These are phyloP conservation scores for Daucus carota DNA, from an alignment of 129 eudicot genomes.

Conservation along the genomic window DNA sequence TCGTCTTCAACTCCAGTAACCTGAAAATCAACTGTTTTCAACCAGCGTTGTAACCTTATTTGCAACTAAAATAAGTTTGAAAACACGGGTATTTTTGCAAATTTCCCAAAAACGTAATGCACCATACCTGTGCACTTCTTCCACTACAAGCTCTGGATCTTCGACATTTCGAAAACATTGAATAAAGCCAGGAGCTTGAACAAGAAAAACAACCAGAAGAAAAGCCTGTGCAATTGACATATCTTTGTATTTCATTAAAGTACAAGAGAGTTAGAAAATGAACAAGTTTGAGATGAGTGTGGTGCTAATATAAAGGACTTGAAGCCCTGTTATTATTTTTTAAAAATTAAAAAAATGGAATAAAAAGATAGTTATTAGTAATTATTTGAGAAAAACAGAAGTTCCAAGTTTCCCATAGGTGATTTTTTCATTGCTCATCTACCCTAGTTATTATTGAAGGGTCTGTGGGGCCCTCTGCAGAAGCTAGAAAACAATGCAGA, in stretches of 20 bases:
- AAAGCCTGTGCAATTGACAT: conserved; percentile 19
- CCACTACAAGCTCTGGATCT: conserved; percentile 46
- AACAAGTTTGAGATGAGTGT: not conserved
- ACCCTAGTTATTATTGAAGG: not conserved
- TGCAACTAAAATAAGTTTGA: too few species aligned
- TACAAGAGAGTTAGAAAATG: not conserved
- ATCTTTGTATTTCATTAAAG: not conserved
- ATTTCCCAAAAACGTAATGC: too few species aligned
- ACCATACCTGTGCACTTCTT: conserved; percentile 47
- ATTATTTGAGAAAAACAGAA: not conserved
- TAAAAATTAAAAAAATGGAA: too few species aligned
- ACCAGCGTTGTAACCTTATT: too few species aligned
- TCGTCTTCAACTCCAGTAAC: too few species aligned
- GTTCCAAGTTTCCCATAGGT: not conserved
- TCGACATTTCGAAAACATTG: conserved; percentile 30
- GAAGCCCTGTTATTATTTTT: not conserved
- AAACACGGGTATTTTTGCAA: too few species aligned
- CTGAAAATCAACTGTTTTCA: too few species aligned
- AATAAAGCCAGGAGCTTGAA: conserved; percentile 8
- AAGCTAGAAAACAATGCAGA: too few species aligned
- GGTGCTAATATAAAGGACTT: conserved; percentile 14
- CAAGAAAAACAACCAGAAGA: conserved; percentile 18
- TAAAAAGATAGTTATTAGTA: too few species aligned
- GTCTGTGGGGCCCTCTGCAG: not conserved
- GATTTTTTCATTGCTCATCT: conserved; percentile 1